Conservation (phyloP, 768 basidiomycete species). For the Hygrocybe coccinea region DNA sequence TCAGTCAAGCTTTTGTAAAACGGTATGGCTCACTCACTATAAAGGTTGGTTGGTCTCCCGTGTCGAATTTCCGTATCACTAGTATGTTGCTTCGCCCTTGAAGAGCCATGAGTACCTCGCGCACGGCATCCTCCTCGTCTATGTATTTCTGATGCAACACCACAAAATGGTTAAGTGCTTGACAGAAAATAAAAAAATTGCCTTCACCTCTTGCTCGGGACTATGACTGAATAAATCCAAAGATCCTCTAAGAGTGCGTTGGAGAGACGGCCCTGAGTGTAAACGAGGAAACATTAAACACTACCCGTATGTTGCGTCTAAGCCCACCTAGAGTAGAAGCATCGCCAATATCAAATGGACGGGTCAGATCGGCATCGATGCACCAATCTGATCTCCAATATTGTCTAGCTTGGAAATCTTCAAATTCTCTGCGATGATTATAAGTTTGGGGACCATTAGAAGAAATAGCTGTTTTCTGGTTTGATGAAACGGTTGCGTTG, state of each 20-base stretch:
- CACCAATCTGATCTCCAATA: constrained; percentile 74
- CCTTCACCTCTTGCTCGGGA: constrained; percentile 39
- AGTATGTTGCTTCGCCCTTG: constrained; percentile 68
- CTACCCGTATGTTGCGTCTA: not conserved
- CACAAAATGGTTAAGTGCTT: not conserved
- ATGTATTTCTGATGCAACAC: constrained; percentile 55
- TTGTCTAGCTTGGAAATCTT: constrained; percentile 56
- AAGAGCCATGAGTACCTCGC: constrained; percentile 70
- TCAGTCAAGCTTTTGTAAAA: not conserved
- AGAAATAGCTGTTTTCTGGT: not conserved
- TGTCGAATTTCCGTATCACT: constrained; percentile 35
- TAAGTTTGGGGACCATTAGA: constrained; percentile 32
- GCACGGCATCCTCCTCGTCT: constrained; percentile 67
- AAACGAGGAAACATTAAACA: not conserved
- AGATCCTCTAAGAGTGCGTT: constrained; percentile 30
- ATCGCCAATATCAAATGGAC: constrained; percentile 59
- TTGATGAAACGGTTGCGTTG: constrained; percentile 4
- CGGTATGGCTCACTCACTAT: not conserved
- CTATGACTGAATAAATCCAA: constrained; percentile 39
- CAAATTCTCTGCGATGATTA: constrained; percentile 52
- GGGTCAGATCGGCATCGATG: constrained; percentile 37
- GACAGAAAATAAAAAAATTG: not conserved
- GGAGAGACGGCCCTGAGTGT: constrained; percentile 43
- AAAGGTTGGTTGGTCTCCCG: not conserved
- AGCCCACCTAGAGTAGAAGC: constrained; percentile 65